Evolutionary conservation across 345 rosid species (phyloP).

Genomic region (Carallia brachiata): DNA sequence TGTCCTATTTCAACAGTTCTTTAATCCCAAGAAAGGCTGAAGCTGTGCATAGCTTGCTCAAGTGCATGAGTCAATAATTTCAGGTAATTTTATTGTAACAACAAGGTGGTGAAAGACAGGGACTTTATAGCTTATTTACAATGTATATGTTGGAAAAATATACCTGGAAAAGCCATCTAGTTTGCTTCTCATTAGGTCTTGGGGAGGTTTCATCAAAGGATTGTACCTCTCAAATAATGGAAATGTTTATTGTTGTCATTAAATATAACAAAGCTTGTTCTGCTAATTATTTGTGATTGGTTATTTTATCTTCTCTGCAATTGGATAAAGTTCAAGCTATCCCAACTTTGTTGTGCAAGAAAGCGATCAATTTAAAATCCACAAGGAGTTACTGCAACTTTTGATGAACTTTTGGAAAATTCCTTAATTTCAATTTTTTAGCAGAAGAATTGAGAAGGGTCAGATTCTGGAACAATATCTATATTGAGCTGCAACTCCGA

Average conservation of each 20-base stretch:
- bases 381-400: no score
- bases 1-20: slow-evolving; percentile 27
- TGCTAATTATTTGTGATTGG: slow-evolving; percentile 21
- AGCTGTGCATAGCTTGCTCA: neutral
- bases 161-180: slow-evolving; percentile 20
- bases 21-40: slow-evolving; percentile 42
- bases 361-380: no score
- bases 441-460: no score
- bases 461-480: no score
- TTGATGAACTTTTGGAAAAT: no score
- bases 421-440: no score
- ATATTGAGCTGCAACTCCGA: no score
- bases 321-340: no score
- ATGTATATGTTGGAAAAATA: slow-evolving; percentile 18
- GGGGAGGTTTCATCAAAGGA: slow-evolving; percentile 20
- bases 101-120: slow-evolving; percentile 11
- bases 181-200: slow-evolving; percentile 1
- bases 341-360: no score
- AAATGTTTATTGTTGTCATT: slow-evolving; percentile 8
- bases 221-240: slow-evolving; percentile 25
- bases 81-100: slow-evolving; percentile 19
- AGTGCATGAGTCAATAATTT: slow-evolving; percentile 5
- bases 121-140: neutral
- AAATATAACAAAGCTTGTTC: slow-evolving; percentile 20
- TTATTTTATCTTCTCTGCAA: slow-evolving; percentile 13